Base-by-base conservation (phyloP, 176 grass and related monocot species). In the Oryza longistaminata region DNA sequence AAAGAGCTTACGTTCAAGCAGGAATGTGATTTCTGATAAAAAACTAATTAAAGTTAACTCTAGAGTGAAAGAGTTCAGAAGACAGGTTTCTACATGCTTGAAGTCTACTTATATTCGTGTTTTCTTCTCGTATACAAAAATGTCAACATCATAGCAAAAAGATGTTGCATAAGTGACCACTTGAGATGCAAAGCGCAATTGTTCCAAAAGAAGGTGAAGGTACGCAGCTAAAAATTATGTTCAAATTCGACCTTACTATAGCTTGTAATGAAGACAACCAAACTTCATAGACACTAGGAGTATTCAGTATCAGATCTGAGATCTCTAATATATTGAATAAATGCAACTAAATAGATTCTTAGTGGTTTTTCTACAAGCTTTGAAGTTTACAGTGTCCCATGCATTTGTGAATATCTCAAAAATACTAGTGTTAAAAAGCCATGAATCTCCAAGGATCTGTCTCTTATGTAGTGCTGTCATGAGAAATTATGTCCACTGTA, bases 1-100 rank as follows among this genome's bases (percentile, higher is more conserved):
- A 72, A 66, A 72, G 21, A 77, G 58, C 65, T 50, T 33, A 72
- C 10, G 2, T 27, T 66, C 42, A 67, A 65, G 42, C 33, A 71
- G 27, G 42, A 88, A 52, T 7, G 2, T 15, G 24, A 15, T 74
- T 45, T 29, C 40, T 2, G 13, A 58, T 40, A 81, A 24, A 24
- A 37, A 87, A 74, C 11, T 8, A 33, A 81, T 42, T 39, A 43
- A 66, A 73, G 60, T 65, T 58, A 58, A 74, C n/a, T 81, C 5
- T 65, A 40, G 37, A 14, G 55, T 53, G 17, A 27, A 5, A 49
- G 5, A 37, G 61, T 44, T 52, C 22, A 40, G 68, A 44, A 3
- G 81, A 68, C 33, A 58, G 61, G 31, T 11, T 67, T 13, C 29
- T 27, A 43, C 53, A 24, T 80, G 26, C 58, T 80, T 80, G 43